These are phyloP conservation scores for Podospora tetraspora DNA, from an alignment of 495 filamentous ascomycete genomes.

Conservation along the genomic window DNA sequence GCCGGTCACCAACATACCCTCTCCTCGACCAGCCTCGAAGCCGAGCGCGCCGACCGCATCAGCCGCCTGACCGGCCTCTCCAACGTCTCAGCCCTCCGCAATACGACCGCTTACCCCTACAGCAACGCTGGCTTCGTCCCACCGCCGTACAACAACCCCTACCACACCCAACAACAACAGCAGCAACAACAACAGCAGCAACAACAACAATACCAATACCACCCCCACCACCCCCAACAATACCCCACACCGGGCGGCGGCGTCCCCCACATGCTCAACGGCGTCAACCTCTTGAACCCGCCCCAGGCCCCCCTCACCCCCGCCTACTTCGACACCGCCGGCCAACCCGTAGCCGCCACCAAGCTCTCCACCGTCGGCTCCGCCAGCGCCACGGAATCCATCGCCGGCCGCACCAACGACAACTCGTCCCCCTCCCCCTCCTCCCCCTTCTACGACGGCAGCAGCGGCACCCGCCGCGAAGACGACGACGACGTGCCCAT, in stretches of 20 bases:
- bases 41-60: conserved; percentile 89
- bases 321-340: conserved; percentile 67
- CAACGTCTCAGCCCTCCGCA: conserved; percentile 64
- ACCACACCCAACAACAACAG: conserved; percentile 9
- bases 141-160: conserved; percentile 13
- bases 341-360: conserved; percentile 50
- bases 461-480: conserved; percentile 29
- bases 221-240: conserved; percentile 26
- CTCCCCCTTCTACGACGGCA: conserved; percentile 15
- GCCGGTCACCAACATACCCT: conserved; percentile 54
- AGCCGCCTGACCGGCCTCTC: conserved; percentile 84
- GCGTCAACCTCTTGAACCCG: conserved; percentile 24
- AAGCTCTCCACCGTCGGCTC: conserved; percentile 82
- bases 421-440: background rate
- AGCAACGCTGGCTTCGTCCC: conserved; percentile 26
- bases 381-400: conserved; percentile 63
- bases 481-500: conserved; percentile 33
- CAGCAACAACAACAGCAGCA: too few species aligned
- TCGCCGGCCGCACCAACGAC: conserved; percentile 60
- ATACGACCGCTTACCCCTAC: conserved; percentile 34
- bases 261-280: background rate
- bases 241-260: background rate
- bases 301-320: conserved; percentile 32
- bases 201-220: conserved; percentile 17
- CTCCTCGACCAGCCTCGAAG: conserved; percentile 68